Percentiles rank a stretch among this genome's conserved stretches.
Evolutionary conservation across 1,284 basidiomycete species (phyloP).

Genomic region (Boletellus sp.): DNA sequence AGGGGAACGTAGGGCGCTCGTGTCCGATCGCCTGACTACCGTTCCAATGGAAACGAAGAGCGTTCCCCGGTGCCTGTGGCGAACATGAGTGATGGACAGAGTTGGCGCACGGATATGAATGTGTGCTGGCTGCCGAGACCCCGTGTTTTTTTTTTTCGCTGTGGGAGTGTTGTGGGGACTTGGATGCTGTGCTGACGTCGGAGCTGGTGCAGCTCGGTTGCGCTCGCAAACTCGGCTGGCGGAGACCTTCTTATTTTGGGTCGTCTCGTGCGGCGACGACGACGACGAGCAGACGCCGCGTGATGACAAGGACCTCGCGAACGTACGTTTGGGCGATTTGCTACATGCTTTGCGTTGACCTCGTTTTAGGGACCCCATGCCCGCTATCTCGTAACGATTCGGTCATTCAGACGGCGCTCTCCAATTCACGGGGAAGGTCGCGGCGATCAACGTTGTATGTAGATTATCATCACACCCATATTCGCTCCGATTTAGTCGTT

Average conservation of each 20-base stretch:
- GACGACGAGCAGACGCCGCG: neutral
- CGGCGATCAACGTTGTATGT: conserved; percentile 46
- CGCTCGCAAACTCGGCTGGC: conserved; percentile 1
- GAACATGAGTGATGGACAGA: conserved; percentile 24
- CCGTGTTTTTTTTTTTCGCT: neutral
- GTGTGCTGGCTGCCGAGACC: neutral
- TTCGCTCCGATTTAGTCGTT: conserved; percentile 30
- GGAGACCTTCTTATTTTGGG: conserved; percentile 11
- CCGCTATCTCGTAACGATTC: conserved; percentile 34
- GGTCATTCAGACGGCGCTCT: conserved; percentile 32
- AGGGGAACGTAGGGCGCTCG: no score
- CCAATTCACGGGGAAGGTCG: conserved; percentile 39
- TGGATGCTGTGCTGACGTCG: no score
- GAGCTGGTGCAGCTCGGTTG: neutral
- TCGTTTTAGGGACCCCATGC: conserved; percentile 33
- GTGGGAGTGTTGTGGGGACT: neutral
- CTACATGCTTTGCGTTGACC: conserved; percentile 17
- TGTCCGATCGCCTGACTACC: conserved; percentile 16
- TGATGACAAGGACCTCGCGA: neutral
- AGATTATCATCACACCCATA: conserved; percentile 38
- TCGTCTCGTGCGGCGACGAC: neutral
- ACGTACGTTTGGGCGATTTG: conserved; percentile 10
- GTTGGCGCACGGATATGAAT: conserved; percentile 30
- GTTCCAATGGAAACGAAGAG: conserved; percentile 24
- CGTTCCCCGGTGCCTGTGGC: conserved; percentile 33